Conservation (phyloP, 495 filamentous ascomycete species). For the Daldinia childiae region DNA sequence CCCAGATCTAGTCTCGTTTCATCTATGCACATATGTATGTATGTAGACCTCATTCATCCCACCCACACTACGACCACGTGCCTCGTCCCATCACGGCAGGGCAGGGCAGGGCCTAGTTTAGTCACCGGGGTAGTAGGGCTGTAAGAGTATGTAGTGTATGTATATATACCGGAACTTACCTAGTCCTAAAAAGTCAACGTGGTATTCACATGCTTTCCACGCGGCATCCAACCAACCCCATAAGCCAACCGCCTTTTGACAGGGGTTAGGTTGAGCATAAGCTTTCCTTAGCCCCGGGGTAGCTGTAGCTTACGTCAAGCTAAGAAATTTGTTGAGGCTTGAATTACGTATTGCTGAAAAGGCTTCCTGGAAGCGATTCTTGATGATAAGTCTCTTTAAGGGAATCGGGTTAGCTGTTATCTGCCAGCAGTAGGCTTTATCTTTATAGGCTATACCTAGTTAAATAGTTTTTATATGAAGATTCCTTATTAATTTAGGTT, state of each 20-base stretch:
- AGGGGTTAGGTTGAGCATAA: not conserved
- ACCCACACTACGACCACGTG: too few species aligned
- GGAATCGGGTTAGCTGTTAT: not conserved
- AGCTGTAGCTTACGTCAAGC: not conserved
- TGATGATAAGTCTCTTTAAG: not conserved
- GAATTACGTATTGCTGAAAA: not conserved
- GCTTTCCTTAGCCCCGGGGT: not conserved
- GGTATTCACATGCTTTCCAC: conserved; percentile 1
- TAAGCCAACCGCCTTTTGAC: not conserved
- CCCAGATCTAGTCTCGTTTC: not conserved
- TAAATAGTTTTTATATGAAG: not conserved
- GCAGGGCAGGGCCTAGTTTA: too few species aligned
- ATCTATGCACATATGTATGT: too few species aligned
- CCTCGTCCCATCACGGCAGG: too few species aligned
- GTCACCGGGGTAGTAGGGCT: not conserved
- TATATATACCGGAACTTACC: not conserved
- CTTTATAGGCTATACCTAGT: not conserved
- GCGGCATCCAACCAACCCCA: not conserved
- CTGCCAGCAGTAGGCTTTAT: not conserved
- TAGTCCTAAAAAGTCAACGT: not conserved
- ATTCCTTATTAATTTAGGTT: not conserved
- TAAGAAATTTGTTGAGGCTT: not conserved
- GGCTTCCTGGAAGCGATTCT: too few species aligned
- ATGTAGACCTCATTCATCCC: too few species aligned
- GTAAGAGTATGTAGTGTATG: too few species aligned